Percentiles rank a stretch among this genome's conserved stretches.
These are phyloP conservation scores for Termitomyces titanicus DNA, from an alignment of 768 basidiomycete species.

Conservation along the genomic window DNA sequence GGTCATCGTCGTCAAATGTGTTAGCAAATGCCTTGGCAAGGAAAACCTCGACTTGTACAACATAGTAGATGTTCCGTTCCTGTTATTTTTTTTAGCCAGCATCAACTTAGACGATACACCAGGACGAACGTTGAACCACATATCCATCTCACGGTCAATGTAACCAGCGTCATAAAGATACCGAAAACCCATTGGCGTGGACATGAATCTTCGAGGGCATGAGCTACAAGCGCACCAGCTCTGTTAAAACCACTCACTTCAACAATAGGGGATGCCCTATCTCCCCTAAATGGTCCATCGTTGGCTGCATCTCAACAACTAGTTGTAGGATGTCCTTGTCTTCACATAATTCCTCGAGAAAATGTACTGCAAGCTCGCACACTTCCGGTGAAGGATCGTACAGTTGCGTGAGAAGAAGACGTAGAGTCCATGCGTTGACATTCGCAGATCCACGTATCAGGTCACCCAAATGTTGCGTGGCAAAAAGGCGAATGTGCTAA, in stretches of 20 bases:
- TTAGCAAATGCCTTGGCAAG: slow-evolving; percentile 74
- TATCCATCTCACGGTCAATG: slow-evolving; percentile 92
- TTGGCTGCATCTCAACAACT: slow-evolving; percentile 93
- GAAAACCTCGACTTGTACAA: slow-evolving; percentile 91
- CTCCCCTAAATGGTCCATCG: slow-evolving; percentile 92
- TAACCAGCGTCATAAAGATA: slow-evolving; percentile 91
- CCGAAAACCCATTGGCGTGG: slow-evolving; percentile 87
- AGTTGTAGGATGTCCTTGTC: slow-evolving; percentile 78
- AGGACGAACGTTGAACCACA: slow-evolving; percentile 84
- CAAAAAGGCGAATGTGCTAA: slow-evolving; percentile 84
- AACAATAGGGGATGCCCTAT: slow-evolving; percentile 85
- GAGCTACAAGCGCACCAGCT: not conserved
- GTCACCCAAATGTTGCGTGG: slow-evolving; percentile 82
- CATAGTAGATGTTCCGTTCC: slow-evolving; percentile 93
- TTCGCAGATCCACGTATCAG: slow-evolving; percentile 64
- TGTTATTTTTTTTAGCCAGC: slow-evolving; percentile 26
- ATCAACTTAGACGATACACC: not conserved
- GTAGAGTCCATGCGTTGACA: slow-evolving; percentile 84
- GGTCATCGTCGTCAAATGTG: slow-evolving; percentile 60
- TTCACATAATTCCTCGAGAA: slow-evolving; percentile 88
- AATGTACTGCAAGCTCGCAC: slow-evolving; percentile 84
- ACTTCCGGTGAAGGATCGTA: slow-evolving; percentile 93
- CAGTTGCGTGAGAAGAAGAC: slow-evolving; percentile 89
- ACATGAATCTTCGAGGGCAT: slow-evolving; percentile 71
- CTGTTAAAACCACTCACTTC: slow-evolving; percentile 49